Base-by-base conservation (phyloP, 2,329 filamentous ascomycete species). In the Cercospora brassicicola region DNA sequence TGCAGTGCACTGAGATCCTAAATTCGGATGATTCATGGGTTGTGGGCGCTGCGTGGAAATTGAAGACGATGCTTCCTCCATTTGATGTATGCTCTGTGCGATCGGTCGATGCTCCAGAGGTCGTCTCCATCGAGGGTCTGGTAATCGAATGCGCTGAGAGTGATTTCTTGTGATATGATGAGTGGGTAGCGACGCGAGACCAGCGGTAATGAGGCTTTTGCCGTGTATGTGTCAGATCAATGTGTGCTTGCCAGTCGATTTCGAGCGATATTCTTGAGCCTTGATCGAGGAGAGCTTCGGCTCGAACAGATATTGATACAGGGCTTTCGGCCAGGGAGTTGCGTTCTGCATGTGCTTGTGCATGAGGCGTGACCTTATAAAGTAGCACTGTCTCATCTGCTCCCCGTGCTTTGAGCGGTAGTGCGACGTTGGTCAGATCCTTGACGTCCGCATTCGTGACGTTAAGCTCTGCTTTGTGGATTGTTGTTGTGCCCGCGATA, bases 321-420 rank as follows among this genome's bases (percentile, higher is more conserved):
- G 67, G 55, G 13, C 62, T 66, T 1, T 59, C 13, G 10, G 26
- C n/a, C 26, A 28, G 20, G 30, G 53, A 57, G 53, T 13, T 57
- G 8, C 53, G 31, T 4, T 63, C 62, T 33, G 64, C 6, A 39
- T 39, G 36, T 18, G 31, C 7, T 11, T 64, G 64, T 3, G 42
- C 31, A 56, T 59, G 26, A 36, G 42, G 53, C 20, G 26, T 55
- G n/a, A 75, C 55, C 57, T 71, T 87, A 80, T 93, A 94, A 63
- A 94, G 82, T 73, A 93, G 88, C 1, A 90, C 91, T 69, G 92
- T 81, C 77, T 93, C 90, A 75, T 94, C 91, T 73, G 91, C 89
- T 15, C 90, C 87, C 13, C 88, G 68, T 11, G 74, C 69, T 13
- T 70, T 62, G 10, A 74, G 65, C 11, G 75, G 75, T 61, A 73